These are phyloP conservation scores for Auriscalpium orientale DNA, from an alignment of 768 basidiomycete genomes.

Conservation along the genomic window DNA sequence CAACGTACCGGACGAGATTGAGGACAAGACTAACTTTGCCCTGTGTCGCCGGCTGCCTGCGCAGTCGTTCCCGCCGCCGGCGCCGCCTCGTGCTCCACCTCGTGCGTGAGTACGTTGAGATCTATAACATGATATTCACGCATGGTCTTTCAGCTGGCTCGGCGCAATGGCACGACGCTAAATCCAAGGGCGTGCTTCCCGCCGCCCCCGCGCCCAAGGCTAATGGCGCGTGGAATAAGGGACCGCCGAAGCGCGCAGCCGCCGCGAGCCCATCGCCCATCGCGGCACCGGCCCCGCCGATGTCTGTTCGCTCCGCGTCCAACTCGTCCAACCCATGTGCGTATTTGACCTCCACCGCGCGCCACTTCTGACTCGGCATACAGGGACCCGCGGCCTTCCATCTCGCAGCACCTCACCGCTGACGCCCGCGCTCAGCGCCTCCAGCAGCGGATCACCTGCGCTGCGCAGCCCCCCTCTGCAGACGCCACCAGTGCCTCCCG, in stretches of 20 bases:
- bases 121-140: not conserved
- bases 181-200: not conserved
- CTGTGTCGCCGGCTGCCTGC: slow-evolving; percentile 40
- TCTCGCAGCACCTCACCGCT: not conserved
- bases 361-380: not conserved
- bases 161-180: not conserved
- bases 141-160: slow-evolving; percentile 9
- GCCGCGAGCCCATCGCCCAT: not conserved
- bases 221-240: not conserved
- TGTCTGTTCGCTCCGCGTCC: not conserved
- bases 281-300: not conserved
- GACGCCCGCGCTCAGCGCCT: too few relatives aligned
- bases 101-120: slow-evolving; percentile 19
- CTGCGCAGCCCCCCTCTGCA: not conserved
- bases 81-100: slow-evolving; percentile 21
- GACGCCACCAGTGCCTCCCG: not conserved
- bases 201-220: not conserved
- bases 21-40: slow-evolving; percentile 29
- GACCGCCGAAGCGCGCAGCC: not conserved
- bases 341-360: not conserved
- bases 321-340: not conserved
- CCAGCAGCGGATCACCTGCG: not conserved
- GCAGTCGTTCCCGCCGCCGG: slow-evolving; percentile 19
- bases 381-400: not conserved
- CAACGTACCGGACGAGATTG: slow-evolving; percentile 24